Base-by-base conservation (phyloP, 78 protist species). In the Planoprotostelium fungivorum region DNA sequence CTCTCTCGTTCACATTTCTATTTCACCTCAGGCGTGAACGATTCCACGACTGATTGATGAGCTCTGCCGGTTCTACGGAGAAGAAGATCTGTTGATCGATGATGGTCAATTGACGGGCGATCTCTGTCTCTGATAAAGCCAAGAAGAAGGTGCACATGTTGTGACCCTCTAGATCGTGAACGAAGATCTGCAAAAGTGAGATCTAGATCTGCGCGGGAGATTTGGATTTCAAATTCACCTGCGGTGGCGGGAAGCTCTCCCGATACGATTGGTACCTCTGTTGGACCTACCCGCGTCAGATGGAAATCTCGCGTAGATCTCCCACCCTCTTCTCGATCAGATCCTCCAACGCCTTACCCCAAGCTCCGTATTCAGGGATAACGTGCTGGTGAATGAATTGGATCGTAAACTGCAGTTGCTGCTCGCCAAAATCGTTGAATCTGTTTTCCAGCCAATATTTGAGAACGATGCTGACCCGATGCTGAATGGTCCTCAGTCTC, bases 81-180 rank as follows among this genome's bases (percentile, higher is more conserved):
- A 36, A 36, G 29, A 94, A 94, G 1, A 94, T 94, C 36, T 84
- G 31, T 1, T 84, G 63, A 38, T 94, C 96, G 0, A 94, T 94
- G 0, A 94, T 31, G 0, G 96, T 94, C 29, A 94, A 63, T 88
- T 91, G 95, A 25, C 96, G 38, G 0, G 96, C 96, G 34, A 94
- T 91, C 34, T 94, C 96, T 1, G 92, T 86, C 63, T 91, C 95
- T 87, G 89, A 85, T 29, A 94, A 38, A 0, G 85, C 23, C 10
- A 90, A 16, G 85, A 94, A 83, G 31, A 89, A 51, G 5, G 86
- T 0, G 89, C 37, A 0, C 87, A n/a, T 34, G 93, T 91, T 10
- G 96, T 51, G 86, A 34, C 87, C 85, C 34, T 92, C 91, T 36
- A 91, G 90, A 29, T 91, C 94, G 1, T 90, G 92, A 23, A 92